phyloP scores from a whole-genome alignment of 768 basidiomycete species.

The Serpula lacrymans region DNA sequence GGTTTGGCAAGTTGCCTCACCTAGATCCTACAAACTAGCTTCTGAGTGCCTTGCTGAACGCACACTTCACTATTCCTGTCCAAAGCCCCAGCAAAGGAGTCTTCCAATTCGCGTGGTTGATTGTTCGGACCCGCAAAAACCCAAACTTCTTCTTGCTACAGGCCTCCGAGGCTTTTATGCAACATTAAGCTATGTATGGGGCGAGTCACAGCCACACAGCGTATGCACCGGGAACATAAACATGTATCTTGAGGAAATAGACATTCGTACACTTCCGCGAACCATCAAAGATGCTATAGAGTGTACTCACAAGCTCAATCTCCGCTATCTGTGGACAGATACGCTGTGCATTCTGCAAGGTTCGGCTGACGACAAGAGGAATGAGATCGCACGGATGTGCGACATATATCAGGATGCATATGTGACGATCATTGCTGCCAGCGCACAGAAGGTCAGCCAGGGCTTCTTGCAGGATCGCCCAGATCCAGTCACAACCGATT shows the following conservation, averaged over 20 bases:
- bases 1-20: slow-evolving; percentile 3
- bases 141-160: neutral
- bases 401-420: slow-evolving; percentile 11
- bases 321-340: slow-evolving; percentile 17
- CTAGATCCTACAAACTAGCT: slow-evolving; percentile 1
- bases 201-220: slow-evolving; percentile 5
- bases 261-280: slow-evolving; percentile 2
- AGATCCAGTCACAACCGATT: neutral
- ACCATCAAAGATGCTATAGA: slow-evolving; percentile 9
- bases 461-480: slow-evolving; percentile 3
- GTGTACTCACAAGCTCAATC: slow-evolving; percentile 3
- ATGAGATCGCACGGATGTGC: slow-evolving; percentile 18
- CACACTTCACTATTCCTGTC: slow-evolving; percentile 1
- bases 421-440: slow-evolving; percentile 4
- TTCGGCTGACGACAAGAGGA: slow-evolving; percentile 13
- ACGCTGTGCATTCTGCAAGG: slow-evolving; percentile 19
- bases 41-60: slow-evolving; percentile 5
- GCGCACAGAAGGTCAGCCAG: slow-evolving; percentile 1
- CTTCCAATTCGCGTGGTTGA: slow-evolving; percentile 4
- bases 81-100: neutral
- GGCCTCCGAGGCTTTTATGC: slow-evolving; percentile 3
- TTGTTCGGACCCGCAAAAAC: slow-evolving; percentile 5
- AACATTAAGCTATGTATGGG: slow-evolving; percentile 9
- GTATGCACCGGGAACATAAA: slow-evolving; percentile 1
- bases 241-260: neutral